phyloP scores from a whole-genome alignment of 148 eudicot species.

The Chenopodium berlandieri region DNA sequence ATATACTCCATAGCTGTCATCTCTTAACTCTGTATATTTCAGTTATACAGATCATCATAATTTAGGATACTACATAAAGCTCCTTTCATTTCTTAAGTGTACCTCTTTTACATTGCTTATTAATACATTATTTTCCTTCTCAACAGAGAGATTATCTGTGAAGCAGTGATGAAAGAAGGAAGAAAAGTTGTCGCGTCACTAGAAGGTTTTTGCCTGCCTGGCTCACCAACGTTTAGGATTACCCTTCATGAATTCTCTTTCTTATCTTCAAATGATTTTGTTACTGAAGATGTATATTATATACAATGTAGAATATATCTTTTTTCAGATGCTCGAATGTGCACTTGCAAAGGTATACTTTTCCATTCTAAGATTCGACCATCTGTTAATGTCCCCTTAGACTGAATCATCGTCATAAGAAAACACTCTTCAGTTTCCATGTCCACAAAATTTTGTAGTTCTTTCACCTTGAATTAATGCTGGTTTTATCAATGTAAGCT shows the following conservation, averaged over 20 bases:
- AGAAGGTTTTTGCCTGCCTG: background rate
- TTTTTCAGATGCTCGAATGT: background rate
- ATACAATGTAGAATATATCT: too few relatives aligned
- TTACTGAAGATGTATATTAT: background rate
- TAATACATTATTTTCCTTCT: background rate
- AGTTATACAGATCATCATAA: background rate
- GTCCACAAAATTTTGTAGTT: background rate
- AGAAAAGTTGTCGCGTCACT: background rate
- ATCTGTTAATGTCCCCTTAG: too few relatives aligned
- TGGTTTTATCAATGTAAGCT: background rate
- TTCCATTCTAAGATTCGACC: background rate
- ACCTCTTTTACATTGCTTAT: background rate
- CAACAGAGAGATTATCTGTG: slow-evolving; percentile 56
- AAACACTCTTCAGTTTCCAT: background rate
- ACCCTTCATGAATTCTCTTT: background rate
- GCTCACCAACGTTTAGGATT: background rate
- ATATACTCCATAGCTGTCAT: background rate
- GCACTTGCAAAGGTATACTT: background rate
- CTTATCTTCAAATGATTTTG: background rate
- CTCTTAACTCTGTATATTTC: background rate
- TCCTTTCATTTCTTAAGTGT: background rate
- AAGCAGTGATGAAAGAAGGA: slow-evolving; percentile 34
- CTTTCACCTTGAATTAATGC: background rate
- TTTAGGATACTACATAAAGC: background rate
- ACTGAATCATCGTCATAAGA: too few relatives aligned